phyloP scores from a whole-genome alignment of 2,329 filamentous ascomycete species.

The Calonectria henricotiae region DNA sequence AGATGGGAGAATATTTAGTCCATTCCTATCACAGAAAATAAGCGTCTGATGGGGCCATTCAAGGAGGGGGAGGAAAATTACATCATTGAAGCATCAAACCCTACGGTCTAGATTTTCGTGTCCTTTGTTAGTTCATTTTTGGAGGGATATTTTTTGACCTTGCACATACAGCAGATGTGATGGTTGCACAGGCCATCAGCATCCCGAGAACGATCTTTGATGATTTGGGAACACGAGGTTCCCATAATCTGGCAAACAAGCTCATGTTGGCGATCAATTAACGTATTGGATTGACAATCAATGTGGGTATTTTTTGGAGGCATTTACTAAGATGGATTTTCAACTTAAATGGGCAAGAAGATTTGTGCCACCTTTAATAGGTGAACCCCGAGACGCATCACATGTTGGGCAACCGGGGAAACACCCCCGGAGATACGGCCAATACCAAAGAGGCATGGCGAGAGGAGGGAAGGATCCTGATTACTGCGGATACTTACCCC shows the following conservation, averaged over 20 bases:
- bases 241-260: background rate
- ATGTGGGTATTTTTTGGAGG: background rate
- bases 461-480: no score
- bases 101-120: background rate
- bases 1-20: conserved; percentile 69
- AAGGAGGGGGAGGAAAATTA: background rate
- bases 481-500: background rate
- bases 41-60: no score
- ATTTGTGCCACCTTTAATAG: background rate
- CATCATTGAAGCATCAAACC: conserved; percentile 5
- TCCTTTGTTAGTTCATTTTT: background rate
- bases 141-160: no score
- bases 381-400: no score
- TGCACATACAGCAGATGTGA: conserved; percentile 2
- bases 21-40: conserved; percentile 55
- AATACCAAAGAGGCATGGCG: background rate
- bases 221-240: conserved; percentile 12
- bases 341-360: background rate
- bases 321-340: background rate
- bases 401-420: background rate
- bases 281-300: background rate
- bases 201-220: conserved; percentile 2
- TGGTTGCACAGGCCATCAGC: conserved; percentile 16
- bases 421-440: background rate
- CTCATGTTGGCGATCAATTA: background rate